These are phyloP conservation scores for Chondrus crispus DNA, from an alignment of 23 red algal species.

Conservation along the genomic window DNA sequence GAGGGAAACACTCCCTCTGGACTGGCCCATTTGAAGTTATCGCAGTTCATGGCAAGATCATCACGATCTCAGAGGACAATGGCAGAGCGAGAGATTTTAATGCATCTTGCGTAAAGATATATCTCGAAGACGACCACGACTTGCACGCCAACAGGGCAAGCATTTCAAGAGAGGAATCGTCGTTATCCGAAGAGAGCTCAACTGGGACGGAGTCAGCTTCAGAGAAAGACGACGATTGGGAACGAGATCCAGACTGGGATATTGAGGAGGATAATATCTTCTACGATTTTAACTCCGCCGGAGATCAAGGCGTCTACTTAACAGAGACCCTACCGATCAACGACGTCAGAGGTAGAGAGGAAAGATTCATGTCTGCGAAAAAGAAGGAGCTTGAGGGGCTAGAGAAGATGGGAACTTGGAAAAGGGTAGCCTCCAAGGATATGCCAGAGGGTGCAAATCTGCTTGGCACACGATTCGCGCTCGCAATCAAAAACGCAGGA, in stretches of 20 bases:
- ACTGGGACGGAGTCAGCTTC: no score
- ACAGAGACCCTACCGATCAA: neutral
- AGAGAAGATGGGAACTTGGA: neutral
- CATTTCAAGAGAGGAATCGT: no score
- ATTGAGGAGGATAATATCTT: neutral
- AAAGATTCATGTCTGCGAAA: neutral
- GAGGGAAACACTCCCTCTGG: neutral
- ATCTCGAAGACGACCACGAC: no score
- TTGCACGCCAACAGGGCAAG: no score
- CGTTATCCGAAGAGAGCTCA: no score
- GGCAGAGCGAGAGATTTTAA: neutral
- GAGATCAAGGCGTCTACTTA: neutral
- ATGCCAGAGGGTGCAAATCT: neutral
- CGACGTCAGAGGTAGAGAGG: neutral
- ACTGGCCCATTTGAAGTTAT: neutral
- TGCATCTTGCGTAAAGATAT: neutral
- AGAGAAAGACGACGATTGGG: no score
- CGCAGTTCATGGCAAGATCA: neutral
- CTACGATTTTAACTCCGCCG: neutral
- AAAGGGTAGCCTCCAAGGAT: neutral
- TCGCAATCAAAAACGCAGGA: neutral
- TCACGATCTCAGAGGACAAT: neutral
- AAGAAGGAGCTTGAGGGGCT: neutral
- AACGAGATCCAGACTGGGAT: no score
- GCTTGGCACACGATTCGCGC: neutral